Evolutionary conservation across 257 asterid species (phyloP).

Genomic region (Solanum sejunctum): DNA sequence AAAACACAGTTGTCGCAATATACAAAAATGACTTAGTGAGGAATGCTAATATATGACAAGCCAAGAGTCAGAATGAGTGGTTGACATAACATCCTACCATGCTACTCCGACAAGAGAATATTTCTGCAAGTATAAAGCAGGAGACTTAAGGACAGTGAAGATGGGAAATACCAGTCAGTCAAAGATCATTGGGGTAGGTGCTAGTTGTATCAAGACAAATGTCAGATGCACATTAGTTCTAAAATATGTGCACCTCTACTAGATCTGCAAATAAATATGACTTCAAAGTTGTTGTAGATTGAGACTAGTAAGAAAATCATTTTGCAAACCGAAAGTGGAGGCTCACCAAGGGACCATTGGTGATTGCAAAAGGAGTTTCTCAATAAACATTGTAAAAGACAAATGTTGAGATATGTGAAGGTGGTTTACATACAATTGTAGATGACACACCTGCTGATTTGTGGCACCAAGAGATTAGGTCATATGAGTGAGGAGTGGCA

Average conservation of each 20-base stretch:
- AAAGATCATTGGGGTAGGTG: neutral
- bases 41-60: neutral
- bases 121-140: neutral
- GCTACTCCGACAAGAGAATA: neutral
- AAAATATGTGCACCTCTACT: neutral
- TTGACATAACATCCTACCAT: neutral
- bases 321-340: neutral
- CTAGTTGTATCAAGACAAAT: neutral
- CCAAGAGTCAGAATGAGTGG: too few relatives aligned
- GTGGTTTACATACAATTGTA: neutral
- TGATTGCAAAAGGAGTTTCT: neutral
- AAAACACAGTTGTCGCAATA: too few relatives aligned
- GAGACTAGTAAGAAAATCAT: neutral
- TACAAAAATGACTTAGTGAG: too few relatives aligned
- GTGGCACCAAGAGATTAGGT: neutral
- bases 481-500: neutral
- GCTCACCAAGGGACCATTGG: neutral
- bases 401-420: neutral
- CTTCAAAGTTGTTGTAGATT: neutral
- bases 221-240: neutral
- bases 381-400: neutral
- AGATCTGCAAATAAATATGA: neutral
- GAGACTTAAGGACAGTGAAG: neutral
- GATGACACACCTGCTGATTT: neutral
- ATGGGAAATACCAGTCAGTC: neutral